Conservation (phyloP, 2,329 filamentous ascomycete genomes). For the Colletotrichum phormii region DNA sequence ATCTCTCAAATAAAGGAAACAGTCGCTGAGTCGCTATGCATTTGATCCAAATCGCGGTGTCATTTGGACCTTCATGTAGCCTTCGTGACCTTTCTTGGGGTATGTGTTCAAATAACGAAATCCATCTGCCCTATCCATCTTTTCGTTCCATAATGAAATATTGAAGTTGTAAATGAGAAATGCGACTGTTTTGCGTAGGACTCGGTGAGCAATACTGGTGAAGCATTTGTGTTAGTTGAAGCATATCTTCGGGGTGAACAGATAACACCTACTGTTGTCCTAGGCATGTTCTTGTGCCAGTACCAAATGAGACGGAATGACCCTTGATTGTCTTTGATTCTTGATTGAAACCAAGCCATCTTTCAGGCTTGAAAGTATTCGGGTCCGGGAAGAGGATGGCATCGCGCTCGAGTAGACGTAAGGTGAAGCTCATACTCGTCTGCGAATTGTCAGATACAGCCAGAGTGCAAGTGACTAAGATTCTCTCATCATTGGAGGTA, state of each 20-base stretch:
- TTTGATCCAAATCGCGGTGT: slow-evolving; percentile 8
- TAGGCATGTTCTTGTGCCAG: slow-evolving; percentile 37
- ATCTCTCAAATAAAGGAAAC: neutral
- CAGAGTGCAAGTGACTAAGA: too few species aligned
- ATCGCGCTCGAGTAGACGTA: slow-evolving; percentile 34
- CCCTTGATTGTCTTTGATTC: neutral
- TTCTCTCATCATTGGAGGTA: slow-evolving; percentile 27
- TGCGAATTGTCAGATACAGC: neutral
- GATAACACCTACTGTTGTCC: slow-evolving; percentile 33
- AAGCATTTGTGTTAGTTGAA: neutral
- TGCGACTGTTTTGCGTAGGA: slow-evolving; percentile 36
- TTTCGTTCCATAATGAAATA: slow-evolving; percentile 30
- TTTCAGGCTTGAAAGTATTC: slow-evolving; percentile 30
- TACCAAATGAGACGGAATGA: slow-evolving; percentile 31
- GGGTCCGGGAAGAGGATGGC: slow-evolving; percentile 27
- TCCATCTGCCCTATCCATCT: slow-evolving; percentile 7
- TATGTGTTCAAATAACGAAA: slow-evolving; percentile 33
- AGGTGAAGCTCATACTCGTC: slow-evolving; percentile 37
- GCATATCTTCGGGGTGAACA: neutral
- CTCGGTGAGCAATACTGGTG: slow-evolving; percentile 33
- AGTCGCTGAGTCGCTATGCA: slow-evolving; percentile 6
- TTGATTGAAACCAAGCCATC: slow-evolving; percentile 31
- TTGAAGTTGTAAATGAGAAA: slow-evolving; percentile 36
- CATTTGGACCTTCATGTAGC: slow-evolving; percentile 29
- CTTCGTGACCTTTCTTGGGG: slow-evolving; percentile 31